Evolutionary conservation across 2,329 filamentous ascomycete species (phyloP), one percentile per base, ranked within the genome.

Genomic region (Claviceps cyperi): DNA sequence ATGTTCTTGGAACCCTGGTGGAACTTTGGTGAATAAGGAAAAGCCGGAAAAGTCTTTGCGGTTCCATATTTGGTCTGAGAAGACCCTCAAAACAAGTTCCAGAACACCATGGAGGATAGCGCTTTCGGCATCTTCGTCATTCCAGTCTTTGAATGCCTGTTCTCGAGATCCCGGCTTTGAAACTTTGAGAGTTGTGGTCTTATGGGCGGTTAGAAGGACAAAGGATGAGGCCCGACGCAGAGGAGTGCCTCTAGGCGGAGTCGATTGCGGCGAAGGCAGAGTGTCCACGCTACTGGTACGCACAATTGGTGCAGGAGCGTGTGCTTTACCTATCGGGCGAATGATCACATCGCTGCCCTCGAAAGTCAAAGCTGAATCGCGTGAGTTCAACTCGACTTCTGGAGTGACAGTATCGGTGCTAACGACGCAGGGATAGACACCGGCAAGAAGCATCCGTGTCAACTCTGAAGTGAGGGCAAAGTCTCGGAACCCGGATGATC

Each of bases 41-140:
- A 98, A 85, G 0, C 92, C 91, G 2, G 83, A 75, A 60, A 97
- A 98, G 49, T 98, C 92, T 62, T 95, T 95, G 24, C 88, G 81
- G 32, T 76, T 77, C 41, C 95, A 78, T 0, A 97, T 70, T 58
- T 97, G 88, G 58, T 96, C 90, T 47, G 85, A 76, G 59, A 95
- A 94, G 0, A 96, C 80, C 19, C 77, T 78, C 46, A 92, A 73
- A 2, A 91, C 77, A 21, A 97, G 74, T 54, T 90, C 84, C 5
- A 94, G 66, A 14, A 96, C 70, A 5, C 80, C 81, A 54, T 94
- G 84, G 0, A 91, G 76, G 17, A 94, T 75, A 1, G 79, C 75
- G 59, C 86, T 83, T 36, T 81, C 81, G 11, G 83, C 72, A 51
- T 71, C 73, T 49, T 74, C 71, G 9, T 69, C 64, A 14, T 22